Conservation (phyloP, 2,329 filamentous ascomycete species). For the Microcera coccophila region DNA sequence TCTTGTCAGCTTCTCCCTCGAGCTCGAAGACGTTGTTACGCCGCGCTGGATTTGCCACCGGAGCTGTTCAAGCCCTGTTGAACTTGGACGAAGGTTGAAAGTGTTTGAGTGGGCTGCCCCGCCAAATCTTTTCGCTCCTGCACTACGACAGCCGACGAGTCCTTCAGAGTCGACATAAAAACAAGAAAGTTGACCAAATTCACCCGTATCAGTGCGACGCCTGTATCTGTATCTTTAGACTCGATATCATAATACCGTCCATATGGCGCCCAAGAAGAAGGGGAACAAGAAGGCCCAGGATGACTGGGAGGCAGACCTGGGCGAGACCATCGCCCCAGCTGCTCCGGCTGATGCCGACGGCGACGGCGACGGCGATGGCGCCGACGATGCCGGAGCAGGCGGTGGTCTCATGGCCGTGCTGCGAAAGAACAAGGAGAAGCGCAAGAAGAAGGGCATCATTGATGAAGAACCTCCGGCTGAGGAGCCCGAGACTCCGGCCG, state of each 20-base stretch:
- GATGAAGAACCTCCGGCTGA: conserved; percentile 53
- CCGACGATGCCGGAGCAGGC: conserved; percentile 51
- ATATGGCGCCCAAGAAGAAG: conserved; percentile 95
- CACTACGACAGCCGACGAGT: conserved; percentile 4
- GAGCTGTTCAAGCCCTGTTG: conserved; percentile 15
- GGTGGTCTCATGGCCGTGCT: conserved; percentile 75
- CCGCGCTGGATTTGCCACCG: conserved; percentile 25
- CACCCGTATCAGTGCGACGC: neutral
- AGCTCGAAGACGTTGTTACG: conserved; percentile 15
- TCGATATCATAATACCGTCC: conserved; percentile 27
- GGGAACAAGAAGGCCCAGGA: conserved; percentile 75
- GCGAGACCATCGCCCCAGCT: conserved; percentile 67
- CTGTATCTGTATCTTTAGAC: neutral
- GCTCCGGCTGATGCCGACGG: conserved; percentile 46
- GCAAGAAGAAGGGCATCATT: conserved; percentile 84
- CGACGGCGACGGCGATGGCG: conserved; percentile 46
- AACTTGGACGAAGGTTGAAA: conserved; percentile 2
- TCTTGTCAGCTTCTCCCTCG: conserved; percentile 13
- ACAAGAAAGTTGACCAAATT: neutral
- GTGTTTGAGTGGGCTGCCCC: conserved; percentile 19
- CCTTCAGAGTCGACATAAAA: neutral
- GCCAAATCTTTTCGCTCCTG: conserved; percentile 17
- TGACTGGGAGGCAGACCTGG: conserved; percentile 92
- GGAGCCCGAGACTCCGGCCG: conserved; percentile 58
- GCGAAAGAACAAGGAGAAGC: conserved; percentile 77